These are phyloP conservation scores for Arabidopsis suecica DNA, from an alignment of 345 rosid genomes.

Conservation along the genomic window DNA sequence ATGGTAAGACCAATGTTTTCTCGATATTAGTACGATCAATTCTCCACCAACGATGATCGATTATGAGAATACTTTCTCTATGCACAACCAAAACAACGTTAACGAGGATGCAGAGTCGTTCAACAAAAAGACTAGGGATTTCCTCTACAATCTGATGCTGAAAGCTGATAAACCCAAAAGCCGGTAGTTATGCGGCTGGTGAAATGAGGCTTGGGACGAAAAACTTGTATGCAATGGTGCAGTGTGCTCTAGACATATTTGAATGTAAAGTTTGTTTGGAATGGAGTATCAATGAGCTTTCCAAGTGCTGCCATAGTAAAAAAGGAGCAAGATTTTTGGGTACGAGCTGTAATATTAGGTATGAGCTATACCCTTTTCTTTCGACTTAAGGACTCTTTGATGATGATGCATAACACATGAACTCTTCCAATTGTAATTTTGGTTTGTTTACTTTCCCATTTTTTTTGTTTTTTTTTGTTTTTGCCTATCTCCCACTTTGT, in stretches of 20 bases:
- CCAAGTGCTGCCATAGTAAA: constrained; percentile 30
- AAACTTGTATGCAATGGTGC: neutral
- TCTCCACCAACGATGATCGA: neutral
- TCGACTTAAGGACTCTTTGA: constrained; percentile 34
- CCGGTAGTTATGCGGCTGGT: neutral
- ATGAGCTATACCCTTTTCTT: constrained; percentile 17
- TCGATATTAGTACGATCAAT: neutral
- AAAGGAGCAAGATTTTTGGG: constrained; percentile 5
- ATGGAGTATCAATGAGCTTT: neutral
- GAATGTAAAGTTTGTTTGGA: neutral
- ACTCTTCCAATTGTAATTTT: neutral
- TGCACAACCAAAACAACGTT: neutral
- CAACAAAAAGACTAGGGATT: neutral
- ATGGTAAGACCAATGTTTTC: constrained; percentile 1
- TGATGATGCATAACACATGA: neutral
- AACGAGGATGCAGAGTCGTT: neutral
- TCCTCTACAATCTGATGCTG: neutral
- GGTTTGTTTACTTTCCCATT: neutral
- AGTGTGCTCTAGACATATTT: neutral
- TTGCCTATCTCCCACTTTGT: neutral
- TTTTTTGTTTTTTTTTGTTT: neutral
- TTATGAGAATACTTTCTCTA: neutral
- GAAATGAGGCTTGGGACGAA: neutral
- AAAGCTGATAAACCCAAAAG: neutral
- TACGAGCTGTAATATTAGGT: constrained; percentile 18